Conservation (phyloP, 768 basidiomycete genomes). For the Termitomyces sp. region DNA sequence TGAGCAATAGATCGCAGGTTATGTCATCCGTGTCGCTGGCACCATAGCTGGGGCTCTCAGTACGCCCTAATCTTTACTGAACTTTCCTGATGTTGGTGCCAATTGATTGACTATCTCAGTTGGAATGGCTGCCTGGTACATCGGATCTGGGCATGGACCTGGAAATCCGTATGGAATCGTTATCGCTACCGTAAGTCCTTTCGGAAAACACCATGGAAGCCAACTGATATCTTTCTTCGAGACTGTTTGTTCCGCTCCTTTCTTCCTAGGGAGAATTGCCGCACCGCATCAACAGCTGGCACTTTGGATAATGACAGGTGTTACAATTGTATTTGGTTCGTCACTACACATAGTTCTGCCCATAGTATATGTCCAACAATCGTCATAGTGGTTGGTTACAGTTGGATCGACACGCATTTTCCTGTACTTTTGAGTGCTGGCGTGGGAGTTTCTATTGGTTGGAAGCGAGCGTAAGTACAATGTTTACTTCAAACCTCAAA, state of each 20-base stretch:
- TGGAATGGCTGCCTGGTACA: conserved; percentile 40
- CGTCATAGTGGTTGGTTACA: conserved; percentile 32
- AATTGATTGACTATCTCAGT: conserved; percentile 13
- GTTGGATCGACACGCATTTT: conserved; percentile 34
- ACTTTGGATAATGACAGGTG: conserved; percentile 32
- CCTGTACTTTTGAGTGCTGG: conserved; percentile 24
- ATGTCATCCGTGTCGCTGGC: conserved; percentile 27
- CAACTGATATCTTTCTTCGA: conserved; percentile 6
- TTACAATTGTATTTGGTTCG: conserved; percentile 35
- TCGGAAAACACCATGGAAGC: neutral
- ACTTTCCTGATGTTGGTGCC: neutral
- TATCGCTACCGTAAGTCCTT: conserved; percentile 29
- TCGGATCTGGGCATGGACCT: conserved; percentile 29
- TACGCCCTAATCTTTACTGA: conserved; percentile 10
- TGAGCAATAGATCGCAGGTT: conserved; percentile 24
- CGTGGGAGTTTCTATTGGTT: conserved; percentile 31
- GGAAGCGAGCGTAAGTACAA: conserved; percentile 35
- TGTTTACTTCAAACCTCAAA: neutral
- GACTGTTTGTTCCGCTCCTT: conserved; percentile 30
- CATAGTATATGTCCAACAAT: neutral
- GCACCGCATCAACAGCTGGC: conserved; percentile 27
- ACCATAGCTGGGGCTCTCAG: conserved; percentile 30
- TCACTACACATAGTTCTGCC: neutral
- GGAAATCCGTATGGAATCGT: conserved; percentile 39
- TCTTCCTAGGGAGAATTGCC: conserved; percentile 28